Evolutionary conservation across 2,329 filamentous ascomycete species (phyloP).

Genomic region (Geosmithia putterillii): DNA sequence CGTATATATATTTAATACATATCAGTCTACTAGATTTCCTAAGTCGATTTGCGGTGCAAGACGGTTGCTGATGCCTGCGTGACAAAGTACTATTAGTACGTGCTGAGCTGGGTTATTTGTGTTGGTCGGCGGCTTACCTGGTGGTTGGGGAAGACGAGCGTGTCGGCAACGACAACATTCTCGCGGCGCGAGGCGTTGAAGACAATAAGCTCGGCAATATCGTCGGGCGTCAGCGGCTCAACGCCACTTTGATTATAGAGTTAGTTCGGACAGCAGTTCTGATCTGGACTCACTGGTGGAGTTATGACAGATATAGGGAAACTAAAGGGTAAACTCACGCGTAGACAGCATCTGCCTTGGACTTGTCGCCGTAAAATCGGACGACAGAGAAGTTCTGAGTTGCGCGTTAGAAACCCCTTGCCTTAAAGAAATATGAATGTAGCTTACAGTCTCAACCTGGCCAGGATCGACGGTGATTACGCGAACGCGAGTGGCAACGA

Average conservation of each 20-base stretch:
- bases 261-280: conserved; percentile 3
- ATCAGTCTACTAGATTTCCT: not conserved
- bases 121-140: conserved; percentile 42
- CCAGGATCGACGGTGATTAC: conserved; percentile 86
- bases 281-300: too few species aligned
- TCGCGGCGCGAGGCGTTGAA: conserved; percentile 74
- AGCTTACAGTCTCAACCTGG: conserved; percentile 70
- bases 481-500: conserved; percentile 67
- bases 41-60: conserved; percentile 5
- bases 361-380: conserved; percentile 77
- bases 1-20: conserved; percentile 1
- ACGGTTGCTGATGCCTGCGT: conserved; percentile 3
- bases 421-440: not conserved
- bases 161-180: conserved; percentile 85
- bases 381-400: conserved; percentile 73
- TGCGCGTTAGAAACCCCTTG: not conserved
- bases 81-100: not conserved
- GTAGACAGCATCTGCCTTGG: conserved; percentile 84
- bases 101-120: not conserved
- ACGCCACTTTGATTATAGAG: conserved; percentile 38
- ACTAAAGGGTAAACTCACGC: conserved; percentile 37
- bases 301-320: not conserved
- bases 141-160: conserved; percentile 77
- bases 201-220: conserved; percentile 84
- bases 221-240: conserved; percentile 76